phyloP scores from a whole-genome alignment of 2,329 filamentous ascomycete genomes.

The Cladophialophora chaetospira region DNA sequence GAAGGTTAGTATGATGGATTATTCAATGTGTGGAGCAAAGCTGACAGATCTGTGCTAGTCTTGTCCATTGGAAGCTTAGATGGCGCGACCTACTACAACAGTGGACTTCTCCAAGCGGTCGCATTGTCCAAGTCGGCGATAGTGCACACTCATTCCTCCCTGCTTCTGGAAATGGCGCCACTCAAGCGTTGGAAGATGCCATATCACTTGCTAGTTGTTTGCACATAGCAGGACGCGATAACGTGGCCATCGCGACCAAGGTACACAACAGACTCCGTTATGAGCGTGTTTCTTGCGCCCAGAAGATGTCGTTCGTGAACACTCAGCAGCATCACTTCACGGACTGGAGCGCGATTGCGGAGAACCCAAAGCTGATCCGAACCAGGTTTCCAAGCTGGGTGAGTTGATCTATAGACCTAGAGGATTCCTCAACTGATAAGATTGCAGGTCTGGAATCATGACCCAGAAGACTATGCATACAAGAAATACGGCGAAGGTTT shows the following conservation, averaged over 20 bases:
- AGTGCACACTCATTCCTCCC: conserved; percentile 54
- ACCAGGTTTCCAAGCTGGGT: background rate
- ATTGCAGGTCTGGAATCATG: conserved; percentile 52
- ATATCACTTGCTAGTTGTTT: conserved; percentile 41
- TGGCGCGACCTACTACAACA: conserved; percentile 20
- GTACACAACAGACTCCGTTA: conserved; percentile 11
- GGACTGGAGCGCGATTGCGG: conserved; percentile 12
- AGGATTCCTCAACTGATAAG: conserved; percentile 41
- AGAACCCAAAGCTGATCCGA: background rate
- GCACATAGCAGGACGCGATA: background rate
- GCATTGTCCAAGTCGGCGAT: conserved; percentile 54
- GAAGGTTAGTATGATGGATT: background rate
- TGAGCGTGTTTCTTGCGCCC: conserved; percentile 17
- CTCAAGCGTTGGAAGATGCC: conserved; percentile 55
- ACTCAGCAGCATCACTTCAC: conserved; percentile 20
- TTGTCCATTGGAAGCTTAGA: conserved; percentile 22
- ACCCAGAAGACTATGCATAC: conserved; percentile 52
- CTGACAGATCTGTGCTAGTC: background rate
- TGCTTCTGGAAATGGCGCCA: conserved; percentile 50
- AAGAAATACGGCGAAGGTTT: conserved; percentile 37
- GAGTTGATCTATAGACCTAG: background rate
- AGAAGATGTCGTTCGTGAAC: conserved; percentile 27
- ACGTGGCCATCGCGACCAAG: background rate
- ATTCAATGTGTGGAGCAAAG: background rate
- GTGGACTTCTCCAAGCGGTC: conserved; percentile 42